These are phyloP conservation scores for Pseudohyphozyma bogoriensis DNA, from an alignment of 768 basidiomycete genomes.

Conservation along the genomic window DNA sequence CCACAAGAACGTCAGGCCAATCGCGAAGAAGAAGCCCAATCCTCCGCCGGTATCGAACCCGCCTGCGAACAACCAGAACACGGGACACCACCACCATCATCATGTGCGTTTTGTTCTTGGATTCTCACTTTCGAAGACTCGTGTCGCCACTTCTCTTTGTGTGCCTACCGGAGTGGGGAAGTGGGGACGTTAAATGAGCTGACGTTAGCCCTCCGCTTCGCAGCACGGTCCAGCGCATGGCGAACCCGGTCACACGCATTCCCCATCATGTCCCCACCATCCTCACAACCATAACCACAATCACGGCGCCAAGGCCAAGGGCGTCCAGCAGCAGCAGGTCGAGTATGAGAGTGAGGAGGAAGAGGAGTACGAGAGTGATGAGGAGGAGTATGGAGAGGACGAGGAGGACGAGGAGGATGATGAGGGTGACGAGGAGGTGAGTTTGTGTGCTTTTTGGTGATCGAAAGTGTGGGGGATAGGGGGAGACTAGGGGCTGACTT, in stretches of 20 bases:
- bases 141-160: too few relatives aligned
- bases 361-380: conserved; percentile 36
- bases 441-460: too few relatives aligned
- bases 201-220: too few relatives aligned
- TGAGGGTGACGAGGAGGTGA: conserved; percentile 51
- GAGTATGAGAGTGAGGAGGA: conserved; percentile 52
- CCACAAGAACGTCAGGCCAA: conserved; percentile 30
- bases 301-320: conserved; percentile 36
- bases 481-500: conserved; percentile 37
- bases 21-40: conserved; percentile 15
- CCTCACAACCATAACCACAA: conserved; percentile 28
- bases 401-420: conserved; percentile 51
- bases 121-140: too few relatives aligned
- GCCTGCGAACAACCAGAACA: not conserved
- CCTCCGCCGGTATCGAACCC: conserved; percentile 2
- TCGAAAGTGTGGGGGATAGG: conserved; percentile 41
- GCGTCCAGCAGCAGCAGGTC: conserved; percentile 31
- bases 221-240: conserved; percentile 20
- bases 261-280: conserved; percentile 30
- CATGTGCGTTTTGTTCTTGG: too few relatives aligned
- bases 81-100: conserved; percentile 3
- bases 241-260: conserved; percentile 29
- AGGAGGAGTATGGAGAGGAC: conserved; percentile 52
- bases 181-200: too few relatives aligned
- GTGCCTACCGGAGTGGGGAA: too few relatives aligned